Evolutionary conservation across 345 rosid species (phyloP), one percentile per base, ranked within the genome.

Genomic region (Salix exigua): DNA sequence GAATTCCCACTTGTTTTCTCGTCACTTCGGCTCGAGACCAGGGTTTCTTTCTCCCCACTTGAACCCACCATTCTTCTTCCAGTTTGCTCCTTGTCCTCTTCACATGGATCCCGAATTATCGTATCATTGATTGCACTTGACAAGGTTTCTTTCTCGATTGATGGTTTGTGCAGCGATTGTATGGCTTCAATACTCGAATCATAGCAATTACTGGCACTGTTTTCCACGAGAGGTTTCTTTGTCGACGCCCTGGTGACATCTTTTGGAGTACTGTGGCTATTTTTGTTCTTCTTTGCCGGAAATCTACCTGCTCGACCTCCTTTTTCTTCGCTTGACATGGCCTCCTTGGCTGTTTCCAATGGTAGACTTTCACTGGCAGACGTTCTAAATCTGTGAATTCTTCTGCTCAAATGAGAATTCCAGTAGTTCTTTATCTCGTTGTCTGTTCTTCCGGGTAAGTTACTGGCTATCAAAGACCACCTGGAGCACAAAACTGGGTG

Each of bases 401-500:
- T 87, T 48, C 92, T 78, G 55, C 90, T 83, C 74, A 90, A 70
- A 55, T 87, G 91, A 23, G 92, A 88, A 71, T 88, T 90, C 94
- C 94, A 88, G 77, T 90, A 85, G 70, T 90, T 90, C 73, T 90
- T 90, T 33, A 90, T 88, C 75, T 90, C 94, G 70, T 90, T 90
- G 73, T 90, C 94, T 38, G 94, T 90, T 83, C 94, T 83, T 68
- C 94, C 94, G 1, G 91, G 85, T 25, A 90, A 79, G 76, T 86
- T 77, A 19, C 84, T 81, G 19, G 94, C 94, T 71, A 90, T 90
- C 72, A 86, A 62, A 11, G 92, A 88, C 94, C 92, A 90, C 80
- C 94, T 90, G 81, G 83, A 66, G 73, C 14, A 3, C 28, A 25
- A 2, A n/a, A n/a, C 62, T 10, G 28, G 23, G 28, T n/a, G 28